Percentiles rank a stretch among this genome's conserved stretches.
Evolutionary conservation across 1,284 basidiomycete genomes (phyloP).

Genomic region (Melampsora larici-populina): DNA sequence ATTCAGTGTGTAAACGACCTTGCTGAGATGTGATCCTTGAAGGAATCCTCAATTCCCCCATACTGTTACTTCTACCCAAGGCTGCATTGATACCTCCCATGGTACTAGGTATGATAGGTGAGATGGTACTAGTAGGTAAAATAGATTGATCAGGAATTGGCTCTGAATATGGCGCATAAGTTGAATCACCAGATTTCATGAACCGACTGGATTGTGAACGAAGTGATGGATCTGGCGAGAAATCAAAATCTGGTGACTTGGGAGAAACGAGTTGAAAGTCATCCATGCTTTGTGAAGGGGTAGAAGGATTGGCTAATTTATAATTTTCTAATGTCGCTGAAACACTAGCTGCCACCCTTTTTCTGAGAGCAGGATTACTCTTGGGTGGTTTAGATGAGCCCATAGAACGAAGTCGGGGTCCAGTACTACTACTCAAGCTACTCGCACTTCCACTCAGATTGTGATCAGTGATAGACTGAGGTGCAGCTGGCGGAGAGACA

Average conservation of each 20-base stretch:
- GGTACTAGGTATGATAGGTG: not conserved
- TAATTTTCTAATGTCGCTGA: not conserved
- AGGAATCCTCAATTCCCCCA: slow-evolving; percentile 42
- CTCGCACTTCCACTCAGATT: not conserved
- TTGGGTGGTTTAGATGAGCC: slow-evolving; percentile 32
- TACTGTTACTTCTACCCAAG: slow-evolving; percentile 42
- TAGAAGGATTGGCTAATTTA: too few species aligned
- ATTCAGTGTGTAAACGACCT: slow-evolving; percentile 33
- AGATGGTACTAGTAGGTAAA: not conserved
- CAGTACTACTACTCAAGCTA: not conserved
- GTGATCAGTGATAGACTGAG: not conserved
- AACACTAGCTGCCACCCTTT: slow-evolving; percentile 14
- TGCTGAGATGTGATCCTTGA: slow-evolving; percentile 38
- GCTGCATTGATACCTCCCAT: not conserved
- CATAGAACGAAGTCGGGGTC: not conserved
- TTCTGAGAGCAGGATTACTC: slow-evolving; percentile 34
- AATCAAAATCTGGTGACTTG: not conserved
- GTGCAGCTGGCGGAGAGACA: not conserved
- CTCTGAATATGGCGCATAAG: not conserved
- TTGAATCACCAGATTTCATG: not conserved
- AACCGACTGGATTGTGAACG: too few species aligned
- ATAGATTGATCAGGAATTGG: slow-evolving; percentile 1
- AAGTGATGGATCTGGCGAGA: too few species aligned
- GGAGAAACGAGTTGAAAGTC: not conserved
- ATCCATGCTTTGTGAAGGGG: not conserved